phyloP scores from a whole-genome alignment of 2,329 filamentous ascomycete genomes.

The Fusarium sublunatum region DNA sequence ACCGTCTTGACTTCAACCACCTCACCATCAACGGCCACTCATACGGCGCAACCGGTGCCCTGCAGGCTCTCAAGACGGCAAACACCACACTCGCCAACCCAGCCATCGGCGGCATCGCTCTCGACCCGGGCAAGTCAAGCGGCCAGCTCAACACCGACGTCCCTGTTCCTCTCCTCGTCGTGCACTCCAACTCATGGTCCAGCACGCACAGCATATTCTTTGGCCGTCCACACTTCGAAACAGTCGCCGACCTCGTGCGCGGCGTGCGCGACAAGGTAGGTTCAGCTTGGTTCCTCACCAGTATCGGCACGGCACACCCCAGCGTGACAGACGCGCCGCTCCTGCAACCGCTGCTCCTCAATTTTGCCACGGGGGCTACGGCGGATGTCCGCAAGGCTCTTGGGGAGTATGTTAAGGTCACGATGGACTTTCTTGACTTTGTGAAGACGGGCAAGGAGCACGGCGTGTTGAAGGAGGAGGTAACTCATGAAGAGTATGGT shows the following conservation, averaged over 20 bases:
- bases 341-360: conserved; percentile 69
- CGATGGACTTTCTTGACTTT: conserved; percentile 67
- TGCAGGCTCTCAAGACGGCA: conserved; percentile 67
- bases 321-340: conserved; percentile 75
- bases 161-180: conserved; percentile 67
- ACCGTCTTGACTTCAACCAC: conserved; percentile 63
- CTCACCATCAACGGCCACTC: conserved; percentile 72
- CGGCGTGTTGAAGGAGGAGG: conserved; percentile 62
- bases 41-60: conserved; percentile 72
- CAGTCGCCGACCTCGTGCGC: conserved; percentile 67
- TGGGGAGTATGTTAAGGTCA: conserved; percentile 68
- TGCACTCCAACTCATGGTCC: conserved; percentile 75
- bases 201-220: conserved; percentile 67
- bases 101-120: conserved; percentile 67
- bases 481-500: conserved; percentile 56
- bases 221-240: conserved; percentile 72
- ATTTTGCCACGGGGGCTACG: conserved; percentile 69
- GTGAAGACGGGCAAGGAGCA: conserved; percentile 54
- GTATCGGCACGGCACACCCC: conserved; percentile 68
- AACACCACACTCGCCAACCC: conserved; percentile 43
- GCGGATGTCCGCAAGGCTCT: conserved; percentile 68
- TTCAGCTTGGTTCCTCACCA: conserved; percentile 66
- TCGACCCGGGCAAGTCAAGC: conserved; percentile 74
- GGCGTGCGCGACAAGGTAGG: conserved; percentile 57
- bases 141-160: conserved; percentile 71